A percentile compares a stretch with the other conserved stretches of the same genome.
Evolutionary conservation across 2,329 filamentous ascomycete species (phyloP).

Genomic region (Ophiosphaerella korrae): DNA sequence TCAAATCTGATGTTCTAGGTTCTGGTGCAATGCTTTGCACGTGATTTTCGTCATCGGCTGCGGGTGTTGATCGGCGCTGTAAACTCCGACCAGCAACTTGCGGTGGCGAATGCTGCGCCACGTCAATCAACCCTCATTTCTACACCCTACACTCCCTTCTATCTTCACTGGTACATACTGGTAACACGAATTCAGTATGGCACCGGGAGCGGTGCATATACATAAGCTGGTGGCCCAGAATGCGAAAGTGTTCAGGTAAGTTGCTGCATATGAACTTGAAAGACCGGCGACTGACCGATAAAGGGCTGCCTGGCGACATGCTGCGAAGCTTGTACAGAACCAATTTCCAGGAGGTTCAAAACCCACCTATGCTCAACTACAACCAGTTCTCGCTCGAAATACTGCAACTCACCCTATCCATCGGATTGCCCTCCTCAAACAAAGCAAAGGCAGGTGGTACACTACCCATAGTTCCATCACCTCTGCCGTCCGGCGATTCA

Average conservation of each 20-base stretch:
- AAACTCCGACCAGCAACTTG: constrained; percentile 14
- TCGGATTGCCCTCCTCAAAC: constrained; percentile 66
- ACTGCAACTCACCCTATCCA: constrained; percentile 64
- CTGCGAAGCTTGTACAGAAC: constrained; percentile 52
- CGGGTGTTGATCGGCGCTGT: constrained; percentile 6
- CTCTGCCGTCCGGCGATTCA: constrained; percentile 57
- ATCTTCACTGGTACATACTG: constrained; percentile 16
- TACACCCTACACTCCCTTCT: constrained; percentile 9
- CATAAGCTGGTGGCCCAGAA: constrained; percentile 50
- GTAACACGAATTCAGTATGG: constrained; percentile 39
- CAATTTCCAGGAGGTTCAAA: constrained; percentile 51
- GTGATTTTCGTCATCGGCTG: constrained; percentile 22
- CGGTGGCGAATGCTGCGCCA: constrained; percentile 28
- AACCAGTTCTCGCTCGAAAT: constrained; percentile 65
- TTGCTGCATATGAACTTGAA: background rate
- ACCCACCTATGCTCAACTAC: constrained; percentile 56
- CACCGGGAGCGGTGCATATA: constrained; percentile 45
- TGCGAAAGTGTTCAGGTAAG: constrained; percentile 49
- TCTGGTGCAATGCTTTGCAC: background rate
- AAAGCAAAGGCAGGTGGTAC: constrained; percentile 68
- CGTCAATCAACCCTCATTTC: constrained; percentile 22
- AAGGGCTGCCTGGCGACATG: constrained; percentile 56
- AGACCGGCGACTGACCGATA: constrained; percentile 19
- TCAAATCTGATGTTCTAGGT: background rate
- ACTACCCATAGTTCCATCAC: constrained; percentile 59